Evolutionary conservation across 164 flowering plant species (phyloP).

Genomic region (Paratinospora sagittata): DNA sequence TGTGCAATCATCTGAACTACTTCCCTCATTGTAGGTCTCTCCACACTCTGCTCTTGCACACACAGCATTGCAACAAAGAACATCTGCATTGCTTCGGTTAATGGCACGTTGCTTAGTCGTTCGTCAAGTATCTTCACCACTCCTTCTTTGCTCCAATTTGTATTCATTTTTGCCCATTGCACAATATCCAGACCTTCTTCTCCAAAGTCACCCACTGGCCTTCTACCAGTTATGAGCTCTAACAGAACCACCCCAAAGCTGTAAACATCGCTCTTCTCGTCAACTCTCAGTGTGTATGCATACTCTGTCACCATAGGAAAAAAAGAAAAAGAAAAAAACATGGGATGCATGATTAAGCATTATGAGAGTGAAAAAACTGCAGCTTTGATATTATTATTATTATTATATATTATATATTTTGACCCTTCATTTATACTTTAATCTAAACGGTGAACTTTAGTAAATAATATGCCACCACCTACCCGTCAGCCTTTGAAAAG

Average conservation of each 20-base stretch:
- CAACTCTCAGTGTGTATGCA: constrained; percentile 71
- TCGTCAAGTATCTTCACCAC: constrained; percentile 49
- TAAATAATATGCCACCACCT: background rate
- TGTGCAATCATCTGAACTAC: constrained; percentile 67
- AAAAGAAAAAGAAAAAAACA: too few species aligned
- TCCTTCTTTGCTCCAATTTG: constrained; percentile 43
- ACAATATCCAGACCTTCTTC: constrained; percentile 72
- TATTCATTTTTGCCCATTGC: constrained; percentile 51
- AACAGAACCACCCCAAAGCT: constrained; percentile 78
- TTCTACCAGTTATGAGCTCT: constrained; percentile 61
- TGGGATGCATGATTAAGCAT: too few species aligned
- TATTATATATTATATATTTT: background rate
- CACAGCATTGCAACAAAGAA: constrained; percentile 65
- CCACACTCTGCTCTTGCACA: constrained; percentile 55
- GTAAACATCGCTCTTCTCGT: constrained; percentile 79
- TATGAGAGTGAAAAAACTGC: background rate
- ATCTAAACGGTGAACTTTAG: background rate
- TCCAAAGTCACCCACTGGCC: constrained; percentile 70
- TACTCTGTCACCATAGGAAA: constrained; percentile 42
- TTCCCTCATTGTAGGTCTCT: constrained; percentile 78
- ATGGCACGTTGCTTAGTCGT: constrained; percentile 32
- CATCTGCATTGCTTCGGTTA: constrained; percentile 54
- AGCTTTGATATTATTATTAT: background rate
- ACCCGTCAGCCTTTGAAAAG: constrained; percentile 1
- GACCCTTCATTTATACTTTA: background rate